phyloP scores from a whole-genome alignment of 2,329 filamentous ascomycete genomes.

The Nannizziopsis arthrosporioides region DNA sequence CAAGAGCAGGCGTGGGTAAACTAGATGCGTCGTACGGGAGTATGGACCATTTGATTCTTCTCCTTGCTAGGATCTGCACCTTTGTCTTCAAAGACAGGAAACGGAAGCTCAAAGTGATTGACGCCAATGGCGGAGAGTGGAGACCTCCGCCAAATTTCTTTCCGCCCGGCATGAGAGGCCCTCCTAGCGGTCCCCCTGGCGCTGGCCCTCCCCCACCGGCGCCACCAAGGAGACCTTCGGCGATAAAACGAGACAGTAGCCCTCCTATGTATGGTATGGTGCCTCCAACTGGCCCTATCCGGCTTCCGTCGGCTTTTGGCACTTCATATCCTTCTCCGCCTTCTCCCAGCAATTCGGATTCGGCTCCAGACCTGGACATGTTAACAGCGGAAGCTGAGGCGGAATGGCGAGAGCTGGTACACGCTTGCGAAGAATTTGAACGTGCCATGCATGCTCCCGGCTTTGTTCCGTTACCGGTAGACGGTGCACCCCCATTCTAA shows the following conservation, averaged over 20 bases:
- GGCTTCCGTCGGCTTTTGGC: constrained; percentile 42
- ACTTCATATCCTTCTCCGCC: constrained; percentile 10
- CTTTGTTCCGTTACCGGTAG: constrained; percentile 62
- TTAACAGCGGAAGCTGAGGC: constrained; percentile 57
- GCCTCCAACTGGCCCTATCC: constrained; percentile 31
- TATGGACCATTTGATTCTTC: constrained; percentile 72
- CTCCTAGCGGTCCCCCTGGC: constrained; percentile 8
- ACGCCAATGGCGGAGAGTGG: constrained; percentile 48
- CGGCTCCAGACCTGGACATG: constrained; percentile 44
- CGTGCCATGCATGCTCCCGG: constrained; percentile 54
- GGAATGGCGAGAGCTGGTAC: constrained; percentile 56
- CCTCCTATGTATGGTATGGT: constrained; percentile 41
- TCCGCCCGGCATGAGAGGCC: constrained; percentile 18
- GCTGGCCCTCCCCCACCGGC: constrained; percentile 14
- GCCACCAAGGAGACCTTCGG: constrained; percentile 11
- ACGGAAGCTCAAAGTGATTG: constrained; percentile 61
- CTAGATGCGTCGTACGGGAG: constrained; percentile 74
- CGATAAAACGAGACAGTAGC: constrained; percentile 15
- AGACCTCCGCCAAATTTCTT: constrained; percentile 42
- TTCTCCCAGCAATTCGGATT: constrained; percentile 28
- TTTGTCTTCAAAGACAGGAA: constrained; percentile 67
- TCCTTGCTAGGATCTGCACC: constrained; percentile 66
- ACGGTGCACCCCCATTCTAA: constrained; percentile 50
- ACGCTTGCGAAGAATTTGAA: constrained; percentile 36
- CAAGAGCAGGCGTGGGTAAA: constrained; percentile 65